Conservation (phyloP, 257 asterid species). For the Solanum ossicruentum region DNA sequence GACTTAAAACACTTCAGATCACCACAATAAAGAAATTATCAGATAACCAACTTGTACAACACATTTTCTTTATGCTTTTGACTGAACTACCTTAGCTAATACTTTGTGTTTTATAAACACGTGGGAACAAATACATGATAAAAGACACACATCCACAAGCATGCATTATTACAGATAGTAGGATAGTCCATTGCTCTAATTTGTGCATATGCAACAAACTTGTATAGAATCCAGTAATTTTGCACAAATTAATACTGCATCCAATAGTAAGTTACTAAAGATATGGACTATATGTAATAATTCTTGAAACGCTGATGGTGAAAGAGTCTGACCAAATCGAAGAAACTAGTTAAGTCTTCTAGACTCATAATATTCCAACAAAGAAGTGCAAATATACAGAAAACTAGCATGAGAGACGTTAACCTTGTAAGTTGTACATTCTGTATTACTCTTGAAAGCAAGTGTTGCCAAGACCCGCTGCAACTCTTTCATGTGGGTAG, state of each 20-base stretch:
- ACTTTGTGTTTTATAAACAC: not conserved
- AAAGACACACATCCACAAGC: not conserved
- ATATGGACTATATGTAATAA: not conserved
- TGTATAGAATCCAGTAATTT: not conserved
- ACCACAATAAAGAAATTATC: not conserved
- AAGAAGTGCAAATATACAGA: not conserved
- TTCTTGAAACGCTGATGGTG: not conserved
- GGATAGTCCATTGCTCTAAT: not conserved
- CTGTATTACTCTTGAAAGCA: conserved; percentile 81
- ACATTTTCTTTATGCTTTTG: not conserved
- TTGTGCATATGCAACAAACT: not conserved
- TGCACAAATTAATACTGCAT: not conserved
- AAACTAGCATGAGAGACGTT: not conserved
- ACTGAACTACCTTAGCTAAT: not conserved
- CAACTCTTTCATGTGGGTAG: conserved; percentile 85
- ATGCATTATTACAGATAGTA: not conserved
- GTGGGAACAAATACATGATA: not conserved
- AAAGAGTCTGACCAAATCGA: not conserved
- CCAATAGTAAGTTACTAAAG: not conserved
- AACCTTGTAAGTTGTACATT: conserved; percentile 83
- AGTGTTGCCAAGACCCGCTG: conserved; percentile 88
- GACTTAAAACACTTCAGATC: not conserved
- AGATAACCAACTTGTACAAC: not conserved
- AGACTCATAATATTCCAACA: not conserved
- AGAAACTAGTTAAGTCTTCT: not conserved